These are phyloP conservation scores for Saccharomycopsis sp. DNA, from an alignment of 805 yeast species.

Conservation along the genomic window DNA sequence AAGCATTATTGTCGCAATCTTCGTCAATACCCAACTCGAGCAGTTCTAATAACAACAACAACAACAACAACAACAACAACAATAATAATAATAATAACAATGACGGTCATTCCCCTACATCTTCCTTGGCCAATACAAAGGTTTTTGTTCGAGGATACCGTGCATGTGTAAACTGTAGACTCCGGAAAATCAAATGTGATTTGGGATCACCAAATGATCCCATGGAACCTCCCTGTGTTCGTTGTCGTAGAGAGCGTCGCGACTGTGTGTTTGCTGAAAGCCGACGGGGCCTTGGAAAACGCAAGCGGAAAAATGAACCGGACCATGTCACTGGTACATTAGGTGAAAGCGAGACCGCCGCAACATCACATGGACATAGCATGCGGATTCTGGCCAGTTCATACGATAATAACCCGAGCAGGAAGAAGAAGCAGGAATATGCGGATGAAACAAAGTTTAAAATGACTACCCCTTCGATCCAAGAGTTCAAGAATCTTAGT, in stretches of 20 bases:
- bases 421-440: slow-evolving; percentile 15
- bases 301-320: slow-evolving; percentile 26
- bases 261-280: slow-evolving; percentile 70
- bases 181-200: slow-evolving; percentile 81
- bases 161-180: slow-evolving; percentile 83
- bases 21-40: neutral
- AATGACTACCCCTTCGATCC: neutral
- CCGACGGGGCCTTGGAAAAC: slow-evolving; percentile 42
- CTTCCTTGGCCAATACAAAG: slow-evolving; percentile 1
- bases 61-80: no score
- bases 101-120: neutral
- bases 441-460: slow-evolving; percentile 1
- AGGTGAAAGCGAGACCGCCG: neutral
- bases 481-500: slow-evolving; percentile 2
- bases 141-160: slow-evolving; percentile 59
- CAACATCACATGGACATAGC: neutral
- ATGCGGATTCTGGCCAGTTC: slow-evolving; percentile 20
- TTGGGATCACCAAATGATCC: slow-evolving; percentile 72
- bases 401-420: slow-evolving; percentile 7
- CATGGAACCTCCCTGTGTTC: slow-evolving; percentile 71
- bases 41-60: no score
- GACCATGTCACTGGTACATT: slow-evolving; percentile 6
- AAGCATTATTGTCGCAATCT: neutral
- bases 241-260: slow-evolving; percentile 77
- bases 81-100: no score